Percentiles rank a stretch among this genome's conserved stretches.
Evolutionary conservation across 495 filamentous ascomycete genomes (phyloP).

Genomic region (Podospora anserina): DNA sequence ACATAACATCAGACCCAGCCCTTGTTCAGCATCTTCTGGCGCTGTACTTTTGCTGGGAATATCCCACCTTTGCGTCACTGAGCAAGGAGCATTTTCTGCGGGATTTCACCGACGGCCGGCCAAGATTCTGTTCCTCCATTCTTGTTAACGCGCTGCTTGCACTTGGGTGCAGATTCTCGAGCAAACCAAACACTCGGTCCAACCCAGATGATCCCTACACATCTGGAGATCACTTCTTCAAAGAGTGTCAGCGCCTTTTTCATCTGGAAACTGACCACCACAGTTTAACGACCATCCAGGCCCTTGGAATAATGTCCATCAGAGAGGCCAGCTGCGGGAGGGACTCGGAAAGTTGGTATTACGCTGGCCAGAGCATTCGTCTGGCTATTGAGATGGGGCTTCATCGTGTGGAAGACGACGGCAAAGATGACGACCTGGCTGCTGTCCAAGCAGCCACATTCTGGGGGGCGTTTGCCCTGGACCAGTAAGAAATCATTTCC

Average conservation of each 20-base stretch:
- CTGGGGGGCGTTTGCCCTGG: slow-evolving; percentile 67
- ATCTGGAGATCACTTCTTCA: slow-evolving; percentile 71
- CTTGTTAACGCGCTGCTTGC: slow-evolving; percentile 74
- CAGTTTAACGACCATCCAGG: slow-evolving; percentile 73
- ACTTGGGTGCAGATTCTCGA: slow-evolving; percentile 70
- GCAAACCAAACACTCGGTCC: slow-evolving; percentile 57
- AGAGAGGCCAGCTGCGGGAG: slow-evolving; percentile 61
- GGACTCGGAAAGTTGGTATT: slow-evolving; percentile 65
- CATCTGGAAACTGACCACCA: slow-evolving; percentile 55
- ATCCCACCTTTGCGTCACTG: slow-evolving; percentile 69
- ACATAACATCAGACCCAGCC: slow-evolving; percentile 52
- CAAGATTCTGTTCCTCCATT: slow-evolving; percentile 66
- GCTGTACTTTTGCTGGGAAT: slow-evolving; percentile 80
- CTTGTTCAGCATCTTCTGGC: slow-evolving; percentile 63
- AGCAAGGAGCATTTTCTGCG: slow-evolving; percentile 68
- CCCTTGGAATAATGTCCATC: slow-evolving; percentile 70
- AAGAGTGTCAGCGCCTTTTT: slow-evolving; percentile 59
- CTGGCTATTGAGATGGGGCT: slow-evolving; percentile 66
- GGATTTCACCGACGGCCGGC: slow-evolving; percentile 55
- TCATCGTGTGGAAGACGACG: slow-evolving; percentile 46
- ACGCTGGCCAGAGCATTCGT: slow-evolving; percentile 62
- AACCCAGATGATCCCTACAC: slow-evolving; percentile 60
- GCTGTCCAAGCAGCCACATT: slow-evolving; percentile 67
- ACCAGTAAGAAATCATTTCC: slow-evolving; percentile 54
- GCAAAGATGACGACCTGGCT: slow-evolving; percentile 50